phyloP scores from a whole-genome alignment of 208 protist species.

The Trypanosoma cruzi region DNA sequence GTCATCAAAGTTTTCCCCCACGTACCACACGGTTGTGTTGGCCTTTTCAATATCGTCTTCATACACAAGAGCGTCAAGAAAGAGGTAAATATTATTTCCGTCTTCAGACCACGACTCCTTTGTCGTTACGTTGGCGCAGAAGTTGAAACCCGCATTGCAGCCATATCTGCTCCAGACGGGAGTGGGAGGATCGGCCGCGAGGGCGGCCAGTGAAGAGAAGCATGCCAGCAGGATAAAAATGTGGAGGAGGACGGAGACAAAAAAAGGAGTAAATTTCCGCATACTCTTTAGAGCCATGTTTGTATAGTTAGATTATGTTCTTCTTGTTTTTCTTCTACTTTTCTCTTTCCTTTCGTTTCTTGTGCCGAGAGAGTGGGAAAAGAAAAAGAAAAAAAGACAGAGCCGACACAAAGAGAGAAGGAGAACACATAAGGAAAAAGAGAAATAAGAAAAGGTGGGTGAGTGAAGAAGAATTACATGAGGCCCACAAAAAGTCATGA shows the following conservation, averaged over 20 bases:
- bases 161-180: constrained; percentile 30
- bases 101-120: constrained; percentile 33
- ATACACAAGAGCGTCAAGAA: constrained; percentile 27
- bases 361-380: too few relatives aligned
- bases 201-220: not conserved
- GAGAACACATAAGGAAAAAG: too few relatives aligned
- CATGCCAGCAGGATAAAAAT: not conserved
- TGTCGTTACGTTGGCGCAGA: constrained; percentile 48
- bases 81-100: constrained; percentile 34
- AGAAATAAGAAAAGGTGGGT: too few relatives aligned
- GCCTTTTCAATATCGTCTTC: constrained; percentile 8
- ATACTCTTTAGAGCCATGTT: not conserved
- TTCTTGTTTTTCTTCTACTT: constrained; percentile 8
- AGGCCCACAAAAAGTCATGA: too few relatives aligned
- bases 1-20: constrained; percentile 38
- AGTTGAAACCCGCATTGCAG: constrained; percentile 30
- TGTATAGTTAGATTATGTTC: too few relatives aligned
- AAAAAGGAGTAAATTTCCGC: not conserved
- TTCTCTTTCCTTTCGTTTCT: not conserved
- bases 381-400: too few relatives aligned
- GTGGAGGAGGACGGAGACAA: not conserved
- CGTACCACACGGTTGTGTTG: constrained; percentile 46
- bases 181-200: constrained; percentile 30
- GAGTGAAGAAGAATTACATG: too few relatives aligned
- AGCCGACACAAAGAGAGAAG: too few relatives aligned